These are phyloP conservation scores for Eragrostis tef DNA, from an alignment of 202 grass and related monocot species.

Conservation along the genomic window DNA sequence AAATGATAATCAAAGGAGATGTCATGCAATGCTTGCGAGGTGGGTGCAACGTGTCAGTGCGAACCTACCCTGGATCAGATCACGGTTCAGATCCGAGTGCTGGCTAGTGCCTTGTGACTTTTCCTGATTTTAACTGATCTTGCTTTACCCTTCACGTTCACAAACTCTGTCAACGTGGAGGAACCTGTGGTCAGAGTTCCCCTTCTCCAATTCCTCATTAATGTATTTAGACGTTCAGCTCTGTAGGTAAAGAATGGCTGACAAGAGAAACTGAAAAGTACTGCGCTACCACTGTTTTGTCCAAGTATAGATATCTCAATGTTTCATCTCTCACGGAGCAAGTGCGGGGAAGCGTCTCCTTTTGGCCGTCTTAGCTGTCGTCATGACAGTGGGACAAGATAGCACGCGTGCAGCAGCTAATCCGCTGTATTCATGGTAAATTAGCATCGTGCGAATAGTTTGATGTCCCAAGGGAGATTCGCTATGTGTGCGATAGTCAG, in stretches of 20 bases:
- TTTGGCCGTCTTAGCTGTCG: constrained; percentile 7
- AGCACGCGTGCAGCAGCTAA: not conserved
- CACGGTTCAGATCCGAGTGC: constrained; percentile 9
- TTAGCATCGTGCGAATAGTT: not conserved
- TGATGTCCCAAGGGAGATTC: not conserved
- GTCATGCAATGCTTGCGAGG: constrained; percentile 2
- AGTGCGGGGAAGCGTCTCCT: not conserved
- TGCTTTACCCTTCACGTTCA: not conserved
- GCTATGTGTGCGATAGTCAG: not conserved
- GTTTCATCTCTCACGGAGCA: not conserved
- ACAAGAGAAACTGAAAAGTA: not conserved
- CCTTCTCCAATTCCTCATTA: not conserved
- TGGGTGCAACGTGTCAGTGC: constrained; percentile 30
- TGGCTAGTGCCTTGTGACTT: not conserved
- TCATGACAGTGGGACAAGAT: not conserved
- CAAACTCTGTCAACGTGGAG: not conserved
- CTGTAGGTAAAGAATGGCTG: not conserved
- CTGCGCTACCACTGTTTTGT: not conserved
- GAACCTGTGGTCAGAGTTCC: not conserved
- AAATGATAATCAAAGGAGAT: not conserved
- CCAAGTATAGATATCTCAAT: not conserved
- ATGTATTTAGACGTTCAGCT: not conserved
- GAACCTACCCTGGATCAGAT: constrained; percentile 30
- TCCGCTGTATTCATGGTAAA: not conserved
- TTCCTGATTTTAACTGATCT: constrained; percentile 11